These are phyloP conservation scores for Salix brachista DNA, from an alignment of 345 rosid species.

Conservation along the genomic window DNA sequence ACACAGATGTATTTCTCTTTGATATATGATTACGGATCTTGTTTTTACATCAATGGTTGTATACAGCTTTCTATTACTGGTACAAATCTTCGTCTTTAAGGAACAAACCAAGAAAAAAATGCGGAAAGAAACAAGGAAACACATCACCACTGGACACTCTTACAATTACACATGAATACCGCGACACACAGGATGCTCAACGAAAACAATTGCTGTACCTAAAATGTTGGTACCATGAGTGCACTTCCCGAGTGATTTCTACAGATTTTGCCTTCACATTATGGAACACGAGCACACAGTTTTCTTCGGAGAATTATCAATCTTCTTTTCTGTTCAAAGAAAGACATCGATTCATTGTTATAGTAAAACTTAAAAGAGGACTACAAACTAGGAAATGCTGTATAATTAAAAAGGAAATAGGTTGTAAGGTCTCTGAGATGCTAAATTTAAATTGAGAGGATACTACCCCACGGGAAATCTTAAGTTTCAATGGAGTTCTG, in stretches of 20 bases:
- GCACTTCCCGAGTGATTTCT: constrained; percentile 19
- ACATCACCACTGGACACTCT: constrained; percentile 14
- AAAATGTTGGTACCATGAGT: constrained; percentile 31
- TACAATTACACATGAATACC: constrained; percentile 16
- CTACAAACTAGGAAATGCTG: neutral
- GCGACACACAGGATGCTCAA: constrained; percentile 19
- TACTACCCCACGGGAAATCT: neutral
- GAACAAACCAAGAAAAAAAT: neutral
- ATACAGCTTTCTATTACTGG: constrained; percentile 28
- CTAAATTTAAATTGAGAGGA: neutral
- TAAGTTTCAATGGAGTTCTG: neutral
- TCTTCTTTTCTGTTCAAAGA: constrained; percentile 70
- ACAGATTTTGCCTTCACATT: constrained; percentile 43
- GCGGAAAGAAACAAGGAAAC: constrained; percentile 2
- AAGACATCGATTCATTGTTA: constrained; percentile 10
- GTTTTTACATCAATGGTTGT: constrained; percentile 31
- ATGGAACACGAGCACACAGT: constrained; percentile 80
- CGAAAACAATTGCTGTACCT: constrained; percentile 35
- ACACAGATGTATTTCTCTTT: constrained; percentile 15
- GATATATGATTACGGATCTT: constrained; percentile 19
- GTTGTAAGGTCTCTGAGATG: neutral
- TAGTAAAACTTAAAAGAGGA: neutral
- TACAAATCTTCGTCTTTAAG: constrained; percentile 19
- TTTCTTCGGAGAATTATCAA: constrained; percentile 63
- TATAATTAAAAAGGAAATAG: neutral